Evolutionary conservation across 352 stramenopile species (phyloP).

Genomic region (Phytophthora vignae): DNA sequence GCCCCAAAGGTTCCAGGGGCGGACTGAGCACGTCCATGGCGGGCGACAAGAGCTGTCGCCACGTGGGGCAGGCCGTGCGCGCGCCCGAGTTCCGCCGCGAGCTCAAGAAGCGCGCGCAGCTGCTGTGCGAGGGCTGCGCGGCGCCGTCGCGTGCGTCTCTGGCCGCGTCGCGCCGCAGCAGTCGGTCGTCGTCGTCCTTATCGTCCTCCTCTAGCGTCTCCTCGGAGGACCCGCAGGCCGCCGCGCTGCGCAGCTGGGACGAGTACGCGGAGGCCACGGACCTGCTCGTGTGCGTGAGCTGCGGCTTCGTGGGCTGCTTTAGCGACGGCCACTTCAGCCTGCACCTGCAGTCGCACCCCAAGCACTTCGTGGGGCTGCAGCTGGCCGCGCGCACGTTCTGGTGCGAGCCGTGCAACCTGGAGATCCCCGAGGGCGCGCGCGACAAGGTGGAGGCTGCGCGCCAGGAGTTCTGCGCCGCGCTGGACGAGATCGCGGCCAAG

Average conservation of each 20-base stretch:
- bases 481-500: conserved; percentile 63
- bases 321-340: conserved; percentile 57
- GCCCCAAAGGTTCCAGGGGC: too few relatives aligned
- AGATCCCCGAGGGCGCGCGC: conserved; percentile 44
- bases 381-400: conserved; percentile 61
- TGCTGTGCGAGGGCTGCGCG: conserved; percentile 44
- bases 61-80: conserved; percentile 62
- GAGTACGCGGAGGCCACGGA: conserved; percentile 42
- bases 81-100: conserved; percentile 59
- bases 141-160: not conserved
- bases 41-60: conserved; percentile 61
- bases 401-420: conserved; percentile 60
- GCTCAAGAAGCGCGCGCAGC: conserved; percentile 52
- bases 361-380: conserved; percentile 71
- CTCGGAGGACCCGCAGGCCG: not conserved
- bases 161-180: too few relatives aligned
- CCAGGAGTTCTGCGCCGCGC: conserved; percentile 41
- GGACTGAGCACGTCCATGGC: conserved; percentile 25
- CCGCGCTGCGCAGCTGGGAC: conserved; percentile 44
- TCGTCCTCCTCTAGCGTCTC: too few relatives aligned
- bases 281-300: conserved; percentile 65
- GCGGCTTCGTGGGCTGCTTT: conserved; percentile 68
- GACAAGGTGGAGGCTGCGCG: conserved; percentile 52
- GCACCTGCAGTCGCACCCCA: conserved; percentile 59
- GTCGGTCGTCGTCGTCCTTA: conserved; percentile 10